Percentiles rank a stretch among this genome's conserved stretches.
Evolutionary conservation across 1,284 basidiomycete genomes (phyloP).

Genomic region (Neolentinus lepideus): DNA sequence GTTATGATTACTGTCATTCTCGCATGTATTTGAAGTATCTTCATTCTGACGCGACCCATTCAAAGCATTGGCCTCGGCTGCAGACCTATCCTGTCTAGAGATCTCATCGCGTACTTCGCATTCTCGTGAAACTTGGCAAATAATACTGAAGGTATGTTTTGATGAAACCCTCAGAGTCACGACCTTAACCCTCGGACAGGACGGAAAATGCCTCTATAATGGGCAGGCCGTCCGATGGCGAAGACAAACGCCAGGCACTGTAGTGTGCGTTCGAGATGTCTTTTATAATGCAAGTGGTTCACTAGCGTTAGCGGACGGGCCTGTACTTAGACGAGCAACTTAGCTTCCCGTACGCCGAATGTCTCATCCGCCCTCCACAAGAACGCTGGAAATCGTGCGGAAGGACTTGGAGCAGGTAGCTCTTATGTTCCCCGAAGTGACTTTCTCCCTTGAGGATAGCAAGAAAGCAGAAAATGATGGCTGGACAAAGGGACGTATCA

Average conservation of each 20-base stretch:
- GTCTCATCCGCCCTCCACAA: slow-evolving; percentile 51
- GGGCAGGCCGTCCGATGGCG: slow-evolving; percentile 71
- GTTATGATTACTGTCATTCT: not conserved
- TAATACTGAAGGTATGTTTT: slow-evolving; percentile 64
- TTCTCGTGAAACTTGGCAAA: slow-evolving; percentile 57
- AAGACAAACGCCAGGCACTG: slow-evolving; percentile 67
- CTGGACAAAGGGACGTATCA: slow-evolving; percentile 32
- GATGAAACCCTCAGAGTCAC: slow-evolving; percentile 7
- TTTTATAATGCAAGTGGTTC: slow-evolving; percentile 70
- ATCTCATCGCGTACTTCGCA: slow-evolving; percentile 63
- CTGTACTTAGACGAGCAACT: slow-evolving; percentile 5
- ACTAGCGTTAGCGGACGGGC: slow-evolving; percentile 1
- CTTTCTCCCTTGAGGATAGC: slow-evolving; percentile 63
- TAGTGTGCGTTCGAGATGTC: slow-evolving; percentile 74
- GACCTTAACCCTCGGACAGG: slow-evolving; percentile 30
- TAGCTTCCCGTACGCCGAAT: slow-evolving; percentile 75
- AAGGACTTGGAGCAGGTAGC: slow-evolving; percentile 68
- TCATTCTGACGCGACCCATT: too few relatives aligned
- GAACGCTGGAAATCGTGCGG: slow-evolving; percentile 59
- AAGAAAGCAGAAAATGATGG: slow-evolving; percentile 26
- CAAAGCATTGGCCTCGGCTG: slow-evolving; percentile 76
- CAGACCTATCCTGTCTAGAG: slow-evolving; percentile 68
- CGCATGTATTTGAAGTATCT: too few relatives aligned
- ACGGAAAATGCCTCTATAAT: slow-evolving; percentile 55
- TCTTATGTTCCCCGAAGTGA: slow-evolving; percentile 61